Base-by-base conservation (phyloP, 805 yeast species). In the Pichia nakasei region DNA sequence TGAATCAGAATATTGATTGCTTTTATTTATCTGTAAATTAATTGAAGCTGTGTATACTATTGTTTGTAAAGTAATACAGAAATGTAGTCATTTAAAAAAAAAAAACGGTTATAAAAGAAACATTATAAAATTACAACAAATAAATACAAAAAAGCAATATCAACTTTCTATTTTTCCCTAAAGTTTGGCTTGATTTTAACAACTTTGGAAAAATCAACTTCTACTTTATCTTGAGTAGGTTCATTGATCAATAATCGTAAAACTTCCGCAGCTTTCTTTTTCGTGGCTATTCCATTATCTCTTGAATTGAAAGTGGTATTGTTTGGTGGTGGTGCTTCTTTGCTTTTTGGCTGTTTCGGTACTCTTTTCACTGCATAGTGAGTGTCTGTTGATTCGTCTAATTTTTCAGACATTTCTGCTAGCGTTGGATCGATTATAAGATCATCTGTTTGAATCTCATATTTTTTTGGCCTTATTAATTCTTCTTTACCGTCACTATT, bases 181-280 rank as follows among this genome's bases (percentile, higher is more conserved):
- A 8, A 11, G 13, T 12, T 26, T 19, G 36, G 6, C n/a, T 31
- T 36, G 22, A 29, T 17, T 15, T 29, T 32, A 8, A 42, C 37
- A n/a, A 35, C 39, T 13, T 41, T 26, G 3, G 44, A 27, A 41
- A 41, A 41, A 19, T 41, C 44, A 19, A 26, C 21, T 12, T 35
- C 29, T n/a, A 12, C 12, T 27, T 27, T 26, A 24, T 18, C 22
- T 38, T 17, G 13, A n/a, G 5, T n/a, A 9, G 44, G 21, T 36
- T 34, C 13, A 7, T 22, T 9, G 2, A 41, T 35, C 13, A 41
- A 22, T 13, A 17, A 19, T 13, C 44, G 17, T 8, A 41, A 9
- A 5, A 41, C 18, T 15, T 41, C 44, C n/a, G 39, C 43, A 26
- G 43, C 34, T 29, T 29, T 29, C 32, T 15, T 29, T 4, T 29